These are phyloP conservation scores for Chrysoporthe deuterocubensis DNA, from an alignment of 2,329 filamentous ascomycete genomes.

Conservation along the genomic window DNA sequence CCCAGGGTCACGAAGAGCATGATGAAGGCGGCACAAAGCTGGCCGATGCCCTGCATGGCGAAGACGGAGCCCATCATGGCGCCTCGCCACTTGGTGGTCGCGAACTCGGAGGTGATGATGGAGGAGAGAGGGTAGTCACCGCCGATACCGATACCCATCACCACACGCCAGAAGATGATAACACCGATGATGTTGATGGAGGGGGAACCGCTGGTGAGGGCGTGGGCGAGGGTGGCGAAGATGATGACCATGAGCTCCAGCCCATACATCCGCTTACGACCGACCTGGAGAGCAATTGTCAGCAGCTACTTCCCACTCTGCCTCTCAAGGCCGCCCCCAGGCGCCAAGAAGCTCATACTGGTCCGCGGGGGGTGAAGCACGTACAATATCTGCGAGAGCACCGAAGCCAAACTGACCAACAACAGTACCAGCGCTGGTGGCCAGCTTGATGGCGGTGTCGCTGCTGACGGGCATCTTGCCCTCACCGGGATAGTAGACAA, in stretches of 20 bases:
- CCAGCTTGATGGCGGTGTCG: constrained; percentile 84
- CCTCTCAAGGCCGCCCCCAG: neutral
- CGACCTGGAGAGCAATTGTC: constrained; percentile 24
- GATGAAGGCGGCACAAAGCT: constrained; percentile 75
- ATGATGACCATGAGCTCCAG: constrained; percentile 81
- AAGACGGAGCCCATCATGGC: constrained; percentile 89
- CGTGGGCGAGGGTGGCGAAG: constrained; percentile 74
- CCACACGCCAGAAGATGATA: constrained; percentile 80
- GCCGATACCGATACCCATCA: constrained; percentile 75
- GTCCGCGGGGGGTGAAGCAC: constrained; percentile 5
- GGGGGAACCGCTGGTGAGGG: constrained; percentile 66
- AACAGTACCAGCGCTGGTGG: constrained; percentile 82
- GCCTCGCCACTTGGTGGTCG: constrained; percentile 82
- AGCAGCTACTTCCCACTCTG: neutral
- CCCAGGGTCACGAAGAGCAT: constrained; percentile 75
- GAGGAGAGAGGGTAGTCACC: constrained; percentile 82
- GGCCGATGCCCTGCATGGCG: constrained; percentile 84
- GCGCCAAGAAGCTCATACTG: too few species aligned
- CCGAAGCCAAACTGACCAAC: constrained; percentile 83
- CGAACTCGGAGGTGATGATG: constrained; percentile 87
- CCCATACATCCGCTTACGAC: constrained; percentile 67
- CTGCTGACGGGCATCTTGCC: constrained; percentile 67
- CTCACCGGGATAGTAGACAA: constrained; percentile 69
- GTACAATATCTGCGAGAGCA: constrained; percentile 66
- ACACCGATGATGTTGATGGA: constrained; percentile 67